phyloP scores from a whole-genome alignment of 1,284 basidiomycete species.

The Apiotrichum montevideense region DNA sequence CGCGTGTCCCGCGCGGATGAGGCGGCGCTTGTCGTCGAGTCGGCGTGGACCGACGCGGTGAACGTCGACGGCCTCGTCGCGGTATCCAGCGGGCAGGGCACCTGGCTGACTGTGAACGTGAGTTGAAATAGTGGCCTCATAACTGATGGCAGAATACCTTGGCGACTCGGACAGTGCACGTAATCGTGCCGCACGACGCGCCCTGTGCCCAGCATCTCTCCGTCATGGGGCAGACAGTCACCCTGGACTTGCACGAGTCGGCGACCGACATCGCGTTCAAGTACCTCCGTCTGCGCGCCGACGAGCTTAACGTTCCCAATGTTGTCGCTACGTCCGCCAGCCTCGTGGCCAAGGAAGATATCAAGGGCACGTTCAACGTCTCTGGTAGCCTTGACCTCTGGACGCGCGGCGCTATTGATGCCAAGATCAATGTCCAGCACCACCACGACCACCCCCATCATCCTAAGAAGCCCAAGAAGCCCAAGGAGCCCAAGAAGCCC shows the following conservation, averaged over 20 bases:
- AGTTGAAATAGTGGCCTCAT: background rate
- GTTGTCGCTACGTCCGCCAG: too few species aligned
- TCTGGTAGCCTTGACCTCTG: constrained; percentile 17
- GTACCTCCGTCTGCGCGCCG: constrained; percentile 2
- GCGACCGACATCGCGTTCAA: constrained; percentile 16
- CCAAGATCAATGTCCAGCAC: constrained; percentile 19
- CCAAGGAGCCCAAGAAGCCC: too few species aligned
- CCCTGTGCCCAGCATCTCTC: too few species aligned
- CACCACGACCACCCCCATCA: too few species aligned
- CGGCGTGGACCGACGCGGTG: constrained; percentile 6
- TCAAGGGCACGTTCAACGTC: constrained; percentile 33
- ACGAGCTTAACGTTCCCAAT: constrained; percentile 7
- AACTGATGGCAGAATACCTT: too few species aligned
- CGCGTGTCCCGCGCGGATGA: constrained; percentile 19
- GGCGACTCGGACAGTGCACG: too few species aligned
- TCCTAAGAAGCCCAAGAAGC: too few species aligned
- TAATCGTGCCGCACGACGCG: too few species aligned
- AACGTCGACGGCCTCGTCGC: too few species aligned
- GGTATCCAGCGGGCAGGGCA: too few species aligned
- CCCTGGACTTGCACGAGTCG: constrained; percentile 12
- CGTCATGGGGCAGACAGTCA: too few species aligned
- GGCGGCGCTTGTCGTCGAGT: constrained; percentile 20
- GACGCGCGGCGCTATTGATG: constrained; percentile 31
- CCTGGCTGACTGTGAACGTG: background rate
- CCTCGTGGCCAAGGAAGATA: constrained; percentile 5